Evolutionary conservation across 2,329 filamentous ascomycete species (phyloP).

Genomic region (Dichotomopilus funicola): DNA sequence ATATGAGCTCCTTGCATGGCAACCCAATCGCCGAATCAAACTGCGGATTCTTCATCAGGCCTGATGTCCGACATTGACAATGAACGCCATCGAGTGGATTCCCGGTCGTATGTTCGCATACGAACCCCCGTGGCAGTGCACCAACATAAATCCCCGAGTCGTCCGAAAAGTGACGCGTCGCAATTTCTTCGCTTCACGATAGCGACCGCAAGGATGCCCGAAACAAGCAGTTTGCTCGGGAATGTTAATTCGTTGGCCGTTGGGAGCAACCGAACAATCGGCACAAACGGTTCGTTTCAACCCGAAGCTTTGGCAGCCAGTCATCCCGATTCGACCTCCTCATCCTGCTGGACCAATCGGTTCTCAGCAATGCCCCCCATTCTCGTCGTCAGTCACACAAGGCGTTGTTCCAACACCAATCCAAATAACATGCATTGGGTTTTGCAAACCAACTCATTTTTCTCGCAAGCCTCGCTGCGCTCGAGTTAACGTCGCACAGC

Average conservation of each 20-base stretch:
- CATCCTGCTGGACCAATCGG: neutral
- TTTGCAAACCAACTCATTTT: neutral
- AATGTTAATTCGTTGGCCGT: too few relatives aligned
- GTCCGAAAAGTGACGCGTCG: neutral
- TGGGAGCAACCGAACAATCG: neutral
- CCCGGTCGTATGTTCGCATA: too few relatives aligned
- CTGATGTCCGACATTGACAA: too few relatives aligned
- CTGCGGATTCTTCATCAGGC: too few relatives aligned
- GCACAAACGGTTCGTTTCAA: constrained; percentile 2
- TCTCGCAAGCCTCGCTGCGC: neutral
- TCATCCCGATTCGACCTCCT: neutral
- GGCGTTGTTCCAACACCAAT: neutral
- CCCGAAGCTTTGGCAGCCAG: constrained; percentile 4
- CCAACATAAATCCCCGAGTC: neutral
- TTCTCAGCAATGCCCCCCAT: neutral
- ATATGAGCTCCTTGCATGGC: too few relatives aligned
- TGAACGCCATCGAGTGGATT: too few relatives aligned
- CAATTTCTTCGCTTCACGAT: neutral
- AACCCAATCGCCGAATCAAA: too few relatives aligned
- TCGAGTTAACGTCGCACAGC: neutral
- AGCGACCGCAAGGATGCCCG: neutral
- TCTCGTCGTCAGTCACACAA: neutral
- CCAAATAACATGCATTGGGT: neutral
- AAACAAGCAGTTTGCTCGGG: neutral
- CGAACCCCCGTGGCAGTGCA: neutral